Evolutionary conservation across 306 rosid genomes (phyloP).

Genomic region (Luffa aegyptiaca): DNA sequence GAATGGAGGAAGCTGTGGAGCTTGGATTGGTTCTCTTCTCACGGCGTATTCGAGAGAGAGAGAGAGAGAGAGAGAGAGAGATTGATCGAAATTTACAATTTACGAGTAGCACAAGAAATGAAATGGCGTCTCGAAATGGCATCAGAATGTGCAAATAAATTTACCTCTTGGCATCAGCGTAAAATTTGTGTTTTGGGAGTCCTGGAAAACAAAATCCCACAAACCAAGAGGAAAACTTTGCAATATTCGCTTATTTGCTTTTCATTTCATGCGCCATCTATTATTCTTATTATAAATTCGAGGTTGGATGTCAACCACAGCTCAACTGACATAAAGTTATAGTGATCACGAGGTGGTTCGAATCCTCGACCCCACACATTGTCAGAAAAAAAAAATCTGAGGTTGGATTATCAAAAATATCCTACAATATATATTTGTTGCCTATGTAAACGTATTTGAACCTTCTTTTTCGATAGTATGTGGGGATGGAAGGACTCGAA

Average conservation of each 20-base stretch:
- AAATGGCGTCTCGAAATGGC: background rate
- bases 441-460: no score
- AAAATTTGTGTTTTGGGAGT: background rate
- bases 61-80: constrained; percentile 3
- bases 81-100: constrained; percentile 1
- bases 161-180: background rate
- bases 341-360: no score
- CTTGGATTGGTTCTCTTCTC: constrained; percentile 2
- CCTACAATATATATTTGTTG: no score
- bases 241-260: background rate
- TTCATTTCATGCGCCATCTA: background rate
- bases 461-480: no score
- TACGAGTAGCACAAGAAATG: background rate
- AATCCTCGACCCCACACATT: no score
- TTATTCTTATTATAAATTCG: background rate
- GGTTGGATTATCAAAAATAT: no score
- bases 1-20: background rate
- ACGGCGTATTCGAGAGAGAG: constrained; percentile 6
- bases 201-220: background rate
- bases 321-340: no score
- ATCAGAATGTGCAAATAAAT: background rate
- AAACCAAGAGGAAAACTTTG: background rate
- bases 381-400: no score
- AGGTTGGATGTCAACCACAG: no score
- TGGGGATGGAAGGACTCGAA: no score